These are phyloP conservation scores for Tetrahymena elliotti DNA, from an alignment of 73 alveolate species.

Conservation along the genomic window DNA sequence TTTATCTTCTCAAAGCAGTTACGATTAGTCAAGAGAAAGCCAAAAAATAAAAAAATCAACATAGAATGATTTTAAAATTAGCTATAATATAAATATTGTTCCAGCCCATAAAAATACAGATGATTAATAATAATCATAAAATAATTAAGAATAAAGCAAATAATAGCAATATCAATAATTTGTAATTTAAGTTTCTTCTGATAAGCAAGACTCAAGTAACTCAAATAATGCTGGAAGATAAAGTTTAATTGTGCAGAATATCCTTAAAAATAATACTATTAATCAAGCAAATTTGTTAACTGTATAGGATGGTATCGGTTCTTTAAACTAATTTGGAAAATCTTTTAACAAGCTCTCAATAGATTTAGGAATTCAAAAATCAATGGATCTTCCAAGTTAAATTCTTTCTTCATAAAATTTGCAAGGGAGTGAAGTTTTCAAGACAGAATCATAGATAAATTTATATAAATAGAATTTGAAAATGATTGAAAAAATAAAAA, in stretches of 20 bases:
- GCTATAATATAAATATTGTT: background rate
- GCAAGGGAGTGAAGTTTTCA: background rate
- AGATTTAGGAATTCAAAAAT: background rate
- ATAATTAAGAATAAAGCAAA: too few relatives aligned
- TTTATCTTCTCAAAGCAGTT: background rate
- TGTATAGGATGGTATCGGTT: background rate
- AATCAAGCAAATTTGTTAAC: background rate
- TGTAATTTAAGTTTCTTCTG: background rate
- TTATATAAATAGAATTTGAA: background rate
- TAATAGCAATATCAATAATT: too few relatives aligned
- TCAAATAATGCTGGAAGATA: background rate
- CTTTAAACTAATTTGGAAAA: background rate
- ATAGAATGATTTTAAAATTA: background rate
- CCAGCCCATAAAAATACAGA: background rate
- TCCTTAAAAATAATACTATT: background rate
- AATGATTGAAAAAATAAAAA: background rate
- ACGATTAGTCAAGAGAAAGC: background rate
- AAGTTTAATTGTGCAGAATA: background rate
- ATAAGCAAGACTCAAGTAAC: background rate
- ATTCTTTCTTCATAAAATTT: background rate
- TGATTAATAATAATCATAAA: background rate
- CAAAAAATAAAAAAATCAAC: background rate
- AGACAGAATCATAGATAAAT: background rate
- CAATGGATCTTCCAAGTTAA: background rate
- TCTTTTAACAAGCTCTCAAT: background rate